Evolutionary conservation across 768 basidiomycete species (phyloP).

Genomic region (Tulasnella sp.): DNA sequence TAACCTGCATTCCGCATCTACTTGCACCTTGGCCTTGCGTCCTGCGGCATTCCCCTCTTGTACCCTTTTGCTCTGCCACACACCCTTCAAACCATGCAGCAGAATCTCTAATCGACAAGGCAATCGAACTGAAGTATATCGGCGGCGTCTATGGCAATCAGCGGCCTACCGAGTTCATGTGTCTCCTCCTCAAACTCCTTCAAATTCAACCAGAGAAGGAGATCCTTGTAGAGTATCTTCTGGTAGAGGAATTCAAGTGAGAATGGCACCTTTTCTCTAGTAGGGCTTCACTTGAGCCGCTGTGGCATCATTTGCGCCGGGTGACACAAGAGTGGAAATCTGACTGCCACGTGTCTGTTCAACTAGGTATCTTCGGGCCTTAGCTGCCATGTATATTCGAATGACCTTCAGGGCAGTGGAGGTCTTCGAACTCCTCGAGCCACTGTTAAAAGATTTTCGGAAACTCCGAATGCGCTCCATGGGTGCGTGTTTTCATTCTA

Average conservation of each 20-base stretch:
- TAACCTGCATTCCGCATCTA: constrained; percentile 13
- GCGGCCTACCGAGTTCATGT: constrained; percentile 87
- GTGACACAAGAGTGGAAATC: neutral
- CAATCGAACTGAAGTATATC: constrained; percentile 67
- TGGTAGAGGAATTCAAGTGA: constrained; percentile 97
- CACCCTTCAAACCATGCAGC: constrained; percentile 37
- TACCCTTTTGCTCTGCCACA: neutral
- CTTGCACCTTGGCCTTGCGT: no score
- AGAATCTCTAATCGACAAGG: constrained; percentile 87
- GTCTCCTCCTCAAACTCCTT: constrained; percentile 82
- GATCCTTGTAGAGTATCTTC: constrained; percentile 87
- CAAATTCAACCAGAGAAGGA: constrained; percentile 98
- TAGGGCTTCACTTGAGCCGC: neutral
- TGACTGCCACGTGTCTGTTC: neutral
- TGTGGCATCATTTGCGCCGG: neutral
- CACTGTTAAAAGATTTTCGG: constrained; percentile 84
- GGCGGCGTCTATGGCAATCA: constrained; percentile 96
- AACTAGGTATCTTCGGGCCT: constrained; percentile 78
- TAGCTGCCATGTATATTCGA: constrained; percentile 89
- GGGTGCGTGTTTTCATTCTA: constrained; percentile 40
- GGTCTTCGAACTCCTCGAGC: constrained; percentile 88
- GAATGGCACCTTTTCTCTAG: constrained; percentile 25
- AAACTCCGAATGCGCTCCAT: constrained; percentile 75
- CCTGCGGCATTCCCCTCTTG: neutral
- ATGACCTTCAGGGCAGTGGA: constrained; percentile 88